Evolutionary conservation across 805 yeast species (phyloP).

Genomic region (Komagataella pastoris): DNA sequence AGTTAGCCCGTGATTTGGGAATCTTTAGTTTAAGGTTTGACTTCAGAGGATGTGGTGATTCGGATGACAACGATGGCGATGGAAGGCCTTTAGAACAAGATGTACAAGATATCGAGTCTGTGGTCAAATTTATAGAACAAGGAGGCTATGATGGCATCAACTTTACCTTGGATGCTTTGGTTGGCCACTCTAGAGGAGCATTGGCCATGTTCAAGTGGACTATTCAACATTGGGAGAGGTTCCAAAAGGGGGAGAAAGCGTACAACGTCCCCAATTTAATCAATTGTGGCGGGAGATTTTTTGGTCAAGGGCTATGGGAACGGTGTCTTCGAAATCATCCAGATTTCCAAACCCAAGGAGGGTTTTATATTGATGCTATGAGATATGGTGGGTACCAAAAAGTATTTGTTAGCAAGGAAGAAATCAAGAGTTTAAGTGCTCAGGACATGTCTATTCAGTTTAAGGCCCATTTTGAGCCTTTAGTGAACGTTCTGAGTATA

Average conservation of each 20-base stretch:
- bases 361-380: conserved; percentile 24
- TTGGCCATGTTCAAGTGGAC: conserved; percentile 70
- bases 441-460: conserved; percentile 30
- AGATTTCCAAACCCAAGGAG: conserved; percentile 25
- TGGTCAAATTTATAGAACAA: conserved; percentile 20
- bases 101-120: conserved; percentile 47
- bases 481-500: conserved; percentile 43
- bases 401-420: conserved; percentile 31
- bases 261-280: conserved; percentile 51
- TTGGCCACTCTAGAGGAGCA: conserved; percentile 75
- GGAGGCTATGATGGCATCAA: conserved; percentile 19
- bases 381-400: conserved; percentile 36
- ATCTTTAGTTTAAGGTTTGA: conserved; percentile 64
- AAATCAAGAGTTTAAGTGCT: conserved; percentile 33
- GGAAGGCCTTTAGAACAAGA: conserved; percentile 59
- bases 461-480: conserved; percentile 22
- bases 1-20: conserved; percentile 45
- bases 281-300: conserved; percentile 64
- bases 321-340: conserved; percentile 21
- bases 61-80: conserved; percentile 31
- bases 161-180: conserved; percentile 39
- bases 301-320: conserved; percentile 30
- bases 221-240: conserved; percentile 23
- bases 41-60: conserved; percentile 76
- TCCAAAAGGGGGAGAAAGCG: conserved; percentile 15